phyloP scores from a whole-genome alignment of 2,329 filamentous ascomycete species.

The Cytospora paraplurivora region DNA sequence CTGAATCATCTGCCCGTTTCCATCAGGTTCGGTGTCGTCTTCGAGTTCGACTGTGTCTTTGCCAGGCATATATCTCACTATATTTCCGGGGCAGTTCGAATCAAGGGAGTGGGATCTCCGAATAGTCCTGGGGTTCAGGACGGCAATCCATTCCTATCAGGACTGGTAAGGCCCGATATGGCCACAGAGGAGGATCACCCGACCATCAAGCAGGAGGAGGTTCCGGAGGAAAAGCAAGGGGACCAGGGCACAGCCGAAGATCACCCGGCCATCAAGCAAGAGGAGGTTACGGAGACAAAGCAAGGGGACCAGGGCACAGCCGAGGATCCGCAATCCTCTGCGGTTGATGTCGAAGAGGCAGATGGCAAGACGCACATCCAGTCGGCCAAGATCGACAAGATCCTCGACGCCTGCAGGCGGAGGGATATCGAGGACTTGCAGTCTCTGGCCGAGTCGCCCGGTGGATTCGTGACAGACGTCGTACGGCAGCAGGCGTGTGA shows the following conservation, averaged over 20 bases:
- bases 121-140: neutral
- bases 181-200: conserved; percentile 7
- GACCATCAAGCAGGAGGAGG: neutral
- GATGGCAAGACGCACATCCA: conserved; percentile 1
- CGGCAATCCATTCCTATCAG: no score
- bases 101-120: neutral
- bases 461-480: conserved; percentile 68
- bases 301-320: conserved; percentile 9
- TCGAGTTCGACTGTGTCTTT: neutral
- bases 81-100: neutral
- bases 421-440: conserved; percentile 59
- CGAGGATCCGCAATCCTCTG: conserved; percentile 7
- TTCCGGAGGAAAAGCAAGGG: neutral
- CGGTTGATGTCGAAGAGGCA: neutral
- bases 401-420: conserved; percentile 61
- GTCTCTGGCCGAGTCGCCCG: conserved; percentile 60
- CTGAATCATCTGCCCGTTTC: neutral
- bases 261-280: neutral
- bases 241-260: neutral
- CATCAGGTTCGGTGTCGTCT: neutral
- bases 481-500: conserved; percentile 77
- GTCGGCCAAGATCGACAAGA: conserved; percentile 45
- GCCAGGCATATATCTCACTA: neutral
- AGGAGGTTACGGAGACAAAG: neutral
- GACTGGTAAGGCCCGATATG: conserved; percentile 1